Conservation (phyloP, 2,329 filamentous ascomycete genomes). For the Monilinia polystroma region DNA sequence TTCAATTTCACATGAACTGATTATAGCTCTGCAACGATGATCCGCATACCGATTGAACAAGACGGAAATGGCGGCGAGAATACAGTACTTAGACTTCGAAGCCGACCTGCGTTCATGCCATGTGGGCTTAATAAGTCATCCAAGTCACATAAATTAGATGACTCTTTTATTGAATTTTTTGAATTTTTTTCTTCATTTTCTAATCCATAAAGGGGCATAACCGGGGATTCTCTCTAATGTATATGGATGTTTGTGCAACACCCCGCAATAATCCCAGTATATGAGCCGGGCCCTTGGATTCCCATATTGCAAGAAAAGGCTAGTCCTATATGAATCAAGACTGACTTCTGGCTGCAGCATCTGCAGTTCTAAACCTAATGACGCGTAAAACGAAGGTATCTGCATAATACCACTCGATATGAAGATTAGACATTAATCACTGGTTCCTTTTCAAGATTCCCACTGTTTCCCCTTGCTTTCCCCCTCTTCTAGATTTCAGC, state of each 20-base stretch:
- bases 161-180: background rate
- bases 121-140: conserved; percentile 2
- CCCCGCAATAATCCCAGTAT: conserved; percentile 27
- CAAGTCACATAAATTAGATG: background rate
- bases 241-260: conserved; percentile 11
- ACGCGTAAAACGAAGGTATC: conserved; percentile 18
- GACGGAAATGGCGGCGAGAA: conserved; percentile 17
- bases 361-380: conserved; percentile 18
- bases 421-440: background rate
- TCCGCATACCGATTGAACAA: background rate
- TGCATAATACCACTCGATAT: conserved; percentile 4
- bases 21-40: background rate
- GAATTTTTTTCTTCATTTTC: background rate
- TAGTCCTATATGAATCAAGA: conserved; percentile 3
- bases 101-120: background rate
- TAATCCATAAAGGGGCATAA: conserved; percentile 1
- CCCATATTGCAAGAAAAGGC: conserved; percentile 5
- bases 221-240: conserved; percentile 2
- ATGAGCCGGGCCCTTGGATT: conserved; percentile 24
- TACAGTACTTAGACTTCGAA: background rate
- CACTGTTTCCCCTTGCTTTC: conserved; percentile 13
- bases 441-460: background rate
- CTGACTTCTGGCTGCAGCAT: background rate
- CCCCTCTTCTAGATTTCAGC: conserved; percentile 17
- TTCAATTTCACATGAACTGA: background rate